A percentile compares a stretch with the other conserved stretches of the same genome.
phyloP scores from a whole-genome alignment of 2,329 filamentous ascomycete species.

The Neofusicoccum ribis region DNA sequence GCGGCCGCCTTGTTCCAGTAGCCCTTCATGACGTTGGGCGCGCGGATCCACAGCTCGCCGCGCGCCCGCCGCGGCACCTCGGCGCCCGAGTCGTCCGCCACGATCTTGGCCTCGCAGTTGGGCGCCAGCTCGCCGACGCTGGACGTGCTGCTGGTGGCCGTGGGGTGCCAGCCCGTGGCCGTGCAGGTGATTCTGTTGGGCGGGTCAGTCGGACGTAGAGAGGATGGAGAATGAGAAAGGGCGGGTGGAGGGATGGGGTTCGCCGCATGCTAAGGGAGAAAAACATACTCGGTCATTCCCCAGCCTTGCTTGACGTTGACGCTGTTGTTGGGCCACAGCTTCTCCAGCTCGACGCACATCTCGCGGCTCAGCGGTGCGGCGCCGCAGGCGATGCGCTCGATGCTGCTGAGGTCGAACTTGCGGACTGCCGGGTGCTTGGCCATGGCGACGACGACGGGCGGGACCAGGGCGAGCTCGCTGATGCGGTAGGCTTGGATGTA shows the following conservation, averaged over 20 bases:
- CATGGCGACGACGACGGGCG: conserved; percentile 72
- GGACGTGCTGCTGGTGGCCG: conserved; percentile 42
- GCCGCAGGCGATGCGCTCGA: conserved; percentile 62
- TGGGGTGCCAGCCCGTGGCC: conserved; percentile 63
- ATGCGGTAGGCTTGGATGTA: conserved; percentile 69
- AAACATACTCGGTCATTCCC: conserved; percentile 76
- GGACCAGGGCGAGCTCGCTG: conserved; percentile 66
- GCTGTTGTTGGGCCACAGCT: conserved; percentile 51
- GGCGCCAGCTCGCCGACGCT: conserved; percentile 68
- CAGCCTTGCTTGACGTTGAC: conserved; percentile 70
- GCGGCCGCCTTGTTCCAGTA: conserved; percentile 74
- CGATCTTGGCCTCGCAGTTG: conserved; percentile 68
- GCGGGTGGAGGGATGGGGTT: neutral
- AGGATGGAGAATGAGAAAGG: neutral
- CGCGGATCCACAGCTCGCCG: conserved; percentile 73
- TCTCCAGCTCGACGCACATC: conserved; percentile 54
- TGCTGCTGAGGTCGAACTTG: conserved; percentile 67
- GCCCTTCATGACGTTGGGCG: conserved; percentile 71
- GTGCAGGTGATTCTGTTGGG: conserved; percentile 62
- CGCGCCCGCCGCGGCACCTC: conserved; percentile 53
- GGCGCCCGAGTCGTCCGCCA: conserved; percentile 56
- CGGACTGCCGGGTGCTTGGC: conserved; percentile 68
- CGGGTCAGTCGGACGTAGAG: neutral
- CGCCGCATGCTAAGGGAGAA: no score
- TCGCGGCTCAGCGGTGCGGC: conserved; percentile 63